Conservation (phyloP, 75 land plant genomes). For the Selaginella moellendorffii region DNA sequence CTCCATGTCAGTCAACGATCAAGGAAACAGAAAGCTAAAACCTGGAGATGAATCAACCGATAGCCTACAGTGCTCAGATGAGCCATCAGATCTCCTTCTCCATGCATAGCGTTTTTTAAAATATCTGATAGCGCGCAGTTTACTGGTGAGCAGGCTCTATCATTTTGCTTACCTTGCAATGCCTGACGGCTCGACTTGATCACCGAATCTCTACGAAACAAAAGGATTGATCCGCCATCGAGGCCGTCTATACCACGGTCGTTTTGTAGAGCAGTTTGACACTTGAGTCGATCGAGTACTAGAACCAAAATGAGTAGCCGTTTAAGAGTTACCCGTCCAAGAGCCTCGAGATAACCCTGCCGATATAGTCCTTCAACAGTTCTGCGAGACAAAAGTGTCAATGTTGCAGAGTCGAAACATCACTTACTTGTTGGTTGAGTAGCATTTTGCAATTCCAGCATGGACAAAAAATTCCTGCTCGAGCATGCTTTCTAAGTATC, state of each 20-base stretch:
- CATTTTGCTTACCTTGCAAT: conserved; percentile 51
- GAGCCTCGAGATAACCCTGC: conserved; percentile 54
- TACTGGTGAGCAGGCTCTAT: too few species aligned
- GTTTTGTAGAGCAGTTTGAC: conserved; percentile 38
- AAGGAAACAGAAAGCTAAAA: conserved; percentile 12
- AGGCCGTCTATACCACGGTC: conserved; percentile 68
- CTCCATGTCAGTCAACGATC: not conserved
- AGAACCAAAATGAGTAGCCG: conserved; percentile 62
- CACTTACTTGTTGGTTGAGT: conserved; percentile 55
- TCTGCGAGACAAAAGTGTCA: conserved; percentile 15
- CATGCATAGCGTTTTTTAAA: conserved; percentile 61
- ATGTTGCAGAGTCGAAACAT: too few species aligned
- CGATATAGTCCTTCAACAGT: conserved; percentile 37
- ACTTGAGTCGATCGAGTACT: conserved; percentile 53
- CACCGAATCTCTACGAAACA: conserved; percentile 32
- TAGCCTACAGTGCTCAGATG: conserved; percentile 53
- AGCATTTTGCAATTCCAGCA: conserved; percentile 46
- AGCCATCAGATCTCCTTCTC: conserved; percentile 71
- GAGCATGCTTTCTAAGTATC: conserved; percentile 34
- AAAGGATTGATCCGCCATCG: conserved; percentile 77
- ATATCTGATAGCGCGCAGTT: conserved; percentile 24
- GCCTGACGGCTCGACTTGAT: conserved; percentile 75
- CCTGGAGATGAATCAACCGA: conserved; percentile 66
- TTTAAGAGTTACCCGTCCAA: conserved; percentile 63
- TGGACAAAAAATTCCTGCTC: conserved; percentile 66